Evolutionary conservation across 257 asterid genomes (phyloP).

Genomic region (Marsdenia floribunda): DNA sequence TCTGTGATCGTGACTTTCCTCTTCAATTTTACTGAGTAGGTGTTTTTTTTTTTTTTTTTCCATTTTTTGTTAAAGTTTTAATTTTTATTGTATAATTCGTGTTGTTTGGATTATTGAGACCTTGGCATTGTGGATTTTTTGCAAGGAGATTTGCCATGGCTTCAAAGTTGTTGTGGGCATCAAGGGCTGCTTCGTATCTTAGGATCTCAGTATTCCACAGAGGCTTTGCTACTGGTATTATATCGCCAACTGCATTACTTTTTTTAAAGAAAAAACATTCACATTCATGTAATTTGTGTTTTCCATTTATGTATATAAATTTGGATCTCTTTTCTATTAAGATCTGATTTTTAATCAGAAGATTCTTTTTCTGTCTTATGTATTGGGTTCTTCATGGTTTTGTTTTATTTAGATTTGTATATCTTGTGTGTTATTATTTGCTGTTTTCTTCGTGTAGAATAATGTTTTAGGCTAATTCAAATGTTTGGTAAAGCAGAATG

Average conservation of each 20-base stretch:
- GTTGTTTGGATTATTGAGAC: too few species aligned
- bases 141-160: constrained; percentile 48
- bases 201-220: constrained; percentile 69
- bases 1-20: too few species aligned
- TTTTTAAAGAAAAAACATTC: neutral
- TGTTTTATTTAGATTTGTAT: neutral
- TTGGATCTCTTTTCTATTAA: constrained; percentile 18
- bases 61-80: too few species aligned
- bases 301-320: constrained; percentile 11
- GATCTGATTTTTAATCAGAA: constrained; percentile 44
- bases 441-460: neutral
- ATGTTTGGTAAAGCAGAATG: constrained; percentile 2
- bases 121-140: too few species aligned
- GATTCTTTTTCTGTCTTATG: constrained; percentile 13
- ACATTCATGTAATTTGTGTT: neutral
- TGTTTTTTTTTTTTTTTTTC: too few species aligned
- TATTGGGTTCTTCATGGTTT: neutral
- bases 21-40: too few species aligned
- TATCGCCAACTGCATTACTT: neutral
- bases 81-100: too few species aligned
- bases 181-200: constrained; percentile 70
- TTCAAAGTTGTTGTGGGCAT: constrained; percentile 70
- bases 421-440: neutral
- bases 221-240: constrained; percentile 80
- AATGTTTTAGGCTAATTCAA: neutral